Evolutionary conservation across 2,329 filamentous ascomycete species (phyloP), one percentile per base, ranked within the genome.

Genomic region (Fonsecaea multimorphosa): DNA sequence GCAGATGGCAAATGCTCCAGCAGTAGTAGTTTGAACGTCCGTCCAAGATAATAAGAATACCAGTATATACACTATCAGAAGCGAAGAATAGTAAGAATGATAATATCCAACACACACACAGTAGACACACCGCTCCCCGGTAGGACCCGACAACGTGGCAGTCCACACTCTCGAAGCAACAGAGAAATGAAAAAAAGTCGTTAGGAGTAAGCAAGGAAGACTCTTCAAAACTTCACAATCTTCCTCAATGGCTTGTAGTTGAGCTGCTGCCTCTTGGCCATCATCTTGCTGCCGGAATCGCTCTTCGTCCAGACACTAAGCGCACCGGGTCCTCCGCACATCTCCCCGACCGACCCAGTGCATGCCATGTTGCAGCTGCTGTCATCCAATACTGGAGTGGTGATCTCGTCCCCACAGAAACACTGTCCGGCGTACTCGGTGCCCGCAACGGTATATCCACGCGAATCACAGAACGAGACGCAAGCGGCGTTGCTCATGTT

Each of bases 391-490:
- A 51, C 16, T 3, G 57, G 11, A 4, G 59, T 64, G 4, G 36
- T 44, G 44, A 66, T 54, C 16, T 67, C 56, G 67, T 81, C 77
- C 16, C 80, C 82, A 67, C 83, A 85, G 72, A 81, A 83, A 74
- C 83, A 85, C 67, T 80, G 77, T 24, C 78, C 78, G 36, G 78
- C 79, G 29, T 81, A 81, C 70, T 85, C 82, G 19, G 82, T 84
- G 27, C 82, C 83, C 0, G 83, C 82, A 63, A 84, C 75, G 44
- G 75, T 69, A 68, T 77, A 84, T 8, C 83, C 82, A 52, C 74
- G 74, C 36, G 69, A 69, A 7, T 79, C 74, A 74, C 85, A 87
- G 73, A 83, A 81, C 4, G 76, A 73, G 56, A 84, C 77, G 71
- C 85, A 86, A 24, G 78, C 80, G 56, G 77, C 79, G 73, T 77